Evolutionary conservation across 2,329 filamentous ascomycete species (phyloP), one percentile per base, ranked within the genome.

Genomic region (Penicillium sp.): DNA sequence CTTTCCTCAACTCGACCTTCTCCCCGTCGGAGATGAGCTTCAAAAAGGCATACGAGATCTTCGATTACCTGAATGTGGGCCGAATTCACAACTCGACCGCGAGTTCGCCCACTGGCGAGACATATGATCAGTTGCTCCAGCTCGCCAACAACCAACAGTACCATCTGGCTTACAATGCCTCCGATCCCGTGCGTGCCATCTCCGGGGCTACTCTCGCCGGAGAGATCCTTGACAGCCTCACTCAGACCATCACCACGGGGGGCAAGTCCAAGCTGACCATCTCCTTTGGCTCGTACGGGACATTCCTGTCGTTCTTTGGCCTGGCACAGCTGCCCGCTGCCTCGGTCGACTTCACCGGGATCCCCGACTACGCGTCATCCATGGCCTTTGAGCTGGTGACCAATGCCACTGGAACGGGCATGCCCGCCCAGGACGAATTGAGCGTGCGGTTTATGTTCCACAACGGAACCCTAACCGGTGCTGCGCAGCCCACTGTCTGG

Each of bases 341-440:
- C 2, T 79, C 76, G 49, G 57, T 70, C 1, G 73, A 86, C 65
- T 95, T 95, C 73, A 82, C 73, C 50, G 86, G 86, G 46, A 74
- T 95, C 9, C 82, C 85, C n/a, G 84, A 90, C 71, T 95, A 95
- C 61, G 89, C 89, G 4, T 85, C 84, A 3, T 82, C 82, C 54
- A 88, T 95, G 80, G 76, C 76, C 5, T 90, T 94, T 65, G 90
- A 95, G 74, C 78, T 77, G 24, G 78, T 82, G 58, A 83, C 80
- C 36, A 76, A 80, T 51, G 61, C 61, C 4, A 58, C 61, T 5
- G 61, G 65, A 0, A 58, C 61, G 3, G 61, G 60, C 0, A 76
- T 78, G 58, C 76, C 76, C 3, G 56, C 65, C 3, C 52, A 59
- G 12, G 67, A 73, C 0, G 79, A 84, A 4, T 67, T 83, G 35